Conservation (phyloP, 179 eudicot genomes). For the Beta macrorhiza region DNA sequence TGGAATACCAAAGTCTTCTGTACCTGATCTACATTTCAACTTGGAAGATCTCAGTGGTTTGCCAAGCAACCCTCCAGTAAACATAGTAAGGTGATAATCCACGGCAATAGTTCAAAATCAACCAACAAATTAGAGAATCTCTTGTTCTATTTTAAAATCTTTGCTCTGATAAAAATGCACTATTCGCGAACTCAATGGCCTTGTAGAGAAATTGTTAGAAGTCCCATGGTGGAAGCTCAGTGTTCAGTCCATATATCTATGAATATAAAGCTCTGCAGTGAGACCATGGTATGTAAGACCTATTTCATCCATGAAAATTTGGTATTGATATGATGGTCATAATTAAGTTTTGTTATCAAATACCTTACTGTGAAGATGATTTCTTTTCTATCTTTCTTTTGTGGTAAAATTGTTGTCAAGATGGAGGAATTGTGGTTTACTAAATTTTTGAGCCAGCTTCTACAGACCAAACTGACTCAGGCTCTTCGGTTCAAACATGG, state of each 20-base stretch:
- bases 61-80: slow-evolving; percentile 66
- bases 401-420: slow-evolving; percentile 29
- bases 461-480: slow-evolving; percentile 69
- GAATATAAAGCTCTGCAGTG: slow-evolving; percentile 55
- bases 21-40: slow-evolving; percentile 43
- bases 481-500: slow-evolving; percentile 79
- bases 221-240: slow-evolving; percentile 93
- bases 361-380: slow-evolving; percentile 1
- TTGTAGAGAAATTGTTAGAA: slow-evolving; percentile 75
- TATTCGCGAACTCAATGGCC: not conserved
- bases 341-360: not conserved
- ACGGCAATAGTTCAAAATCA: not conserved
- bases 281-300: slow-evolving; percentile 49
- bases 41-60: slow-evolving; percentile 74
- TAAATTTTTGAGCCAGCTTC: slow-evolving; percentile 63
- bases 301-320: not conserved
- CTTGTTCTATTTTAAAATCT: not conserved
- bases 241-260: slow-evolving; percentile 78
- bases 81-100: slow-evolving; percentile 45
- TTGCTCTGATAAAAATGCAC: not conserved
- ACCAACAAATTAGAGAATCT: not conserved
- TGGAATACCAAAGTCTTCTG: slow-evolving; percentile 73
- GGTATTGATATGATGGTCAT: not conserved
- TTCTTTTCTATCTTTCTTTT: not conserved
- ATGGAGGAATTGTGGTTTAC: slow-evolving; percentile 66